Evolutionary conservation across 208 protist species (phyloP).

Genomic region (Leishmania turanica): DNA sequence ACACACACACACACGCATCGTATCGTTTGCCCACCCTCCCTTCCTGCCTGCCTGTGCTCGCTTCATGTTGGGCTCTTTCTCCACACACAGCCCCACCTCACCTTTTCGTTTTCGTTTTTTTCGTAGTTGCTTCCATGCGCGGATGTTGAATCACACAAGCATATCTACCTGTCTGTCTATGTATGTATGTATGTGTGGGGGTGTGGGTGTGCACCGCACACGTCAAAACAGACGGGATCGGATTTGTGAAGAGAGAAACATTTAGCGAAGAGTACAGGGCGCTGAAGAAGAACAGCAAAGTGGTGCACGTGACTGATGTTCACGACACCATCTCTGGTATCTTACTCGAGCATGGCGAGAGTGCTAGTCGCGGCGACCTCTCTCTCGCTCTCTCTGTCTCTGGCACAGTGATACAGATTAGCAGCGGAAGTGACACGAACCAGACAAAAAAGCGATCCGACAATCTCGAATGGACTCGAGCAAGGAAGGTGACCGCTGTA

Average conservation of each 20-base stretch:
- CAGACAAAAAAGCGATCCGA: neutral
- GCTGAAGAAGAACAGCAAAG: neutral
- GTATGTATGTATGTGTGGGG: too few relatives aligned
- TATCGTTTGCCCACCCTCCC: neutral
- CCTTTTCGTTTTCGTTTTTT: too few relatives aligned
- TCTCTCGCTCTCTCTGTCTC: neutral
- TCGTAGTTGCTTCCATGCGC: too few relatives aligned
- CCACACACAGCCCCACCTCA: neutral
- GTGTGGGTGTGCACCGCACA: too few relatives aligned
- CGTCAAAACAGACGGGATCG: too few relatives aligned
- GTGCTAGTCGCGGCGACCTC: neutral
- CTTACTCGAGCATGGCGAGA: neutral
- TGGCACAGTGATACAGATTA: neutral
- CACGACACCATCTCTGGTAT: neutral
- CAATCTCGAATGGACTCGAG: neutral
- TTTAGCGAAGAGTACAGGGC: neutral
- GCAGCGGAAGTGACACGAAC: neutral
- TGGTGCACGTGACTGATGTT: neutral
- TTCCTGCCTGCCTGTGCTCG: neutral
- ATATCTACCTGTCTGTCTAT: too few relatives aligned
- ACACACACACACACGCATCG: neutral
- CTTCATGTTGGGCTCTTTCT: neutral
- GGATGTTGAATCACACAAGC: too few relatives aligned
- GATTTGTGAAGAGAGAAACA: constrained; percentile 5
- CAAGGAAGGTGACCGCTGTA: neutral